Conservation (phyloP, 2,329 filamentous ascomycete species). For the Bisporella sp. region DNA sequence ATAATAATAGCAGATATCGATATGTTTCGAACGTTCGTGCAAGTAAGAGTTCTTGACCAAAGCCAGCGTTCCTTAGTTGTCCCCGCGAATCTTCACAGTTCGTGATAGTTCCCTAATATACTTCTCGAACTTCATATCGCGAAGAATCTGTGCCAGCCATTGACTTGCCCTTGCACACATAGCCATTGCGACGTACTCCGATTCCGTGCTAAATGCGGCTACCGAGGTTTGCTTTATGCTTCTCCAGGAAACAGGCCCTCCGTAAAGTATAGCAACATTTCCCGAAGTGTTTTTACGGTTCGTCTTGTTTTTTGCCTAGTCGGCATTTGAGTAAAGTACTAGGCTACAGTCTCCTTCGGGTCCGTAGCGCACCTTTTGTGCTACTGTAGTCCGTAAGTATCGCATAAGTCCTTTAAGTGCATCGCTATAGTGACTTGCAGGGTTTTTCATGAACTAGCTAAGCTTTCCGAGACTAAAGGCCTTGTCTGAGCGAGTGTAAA, state of each 20-base stretch:
- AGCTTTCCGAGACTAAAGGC: neutral
- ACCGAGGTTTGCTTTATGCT: constrained; percentile 10
- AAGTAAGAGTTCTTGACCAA: neutral
- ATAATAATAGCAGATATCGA: constrained; percentile 2
- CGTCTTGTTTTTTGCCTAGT: neutral
- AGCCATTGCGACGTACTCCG: constrained; percentile 9
- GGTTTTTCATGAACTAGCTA: neutral
- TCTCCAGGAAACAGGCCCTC: constrained; percentile 2
- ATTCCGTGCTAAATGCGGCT: constrained; percentile 10
- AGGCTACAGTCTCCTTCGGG: neutral
- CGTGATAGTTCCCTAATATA: neutral
- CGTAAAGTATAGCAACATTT: constrained; percentile 8
- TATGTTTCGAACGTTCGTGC: constrained; percentile 2
- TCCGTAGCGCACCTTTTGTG: neutral
- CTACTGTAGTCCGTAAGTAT: neutral
- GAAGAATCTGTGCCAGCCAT: constrained; percentile 1
- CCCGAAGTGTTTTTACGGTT: constrained; percentile 1
- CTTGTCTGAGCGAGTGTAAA: neutral
- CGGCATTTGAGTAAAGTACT: neutral
- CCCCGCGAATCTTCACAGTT: too few species aligned
- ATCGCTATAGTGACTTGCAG: neutral
- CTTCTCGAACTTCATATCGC: neutral
- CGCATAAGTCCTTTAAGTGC: neutral
- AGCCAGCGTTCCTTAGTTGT: neutral
- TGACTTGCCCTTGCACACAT: constrained; percentile 1